Evolutionary conservation across 768 basidiomycete species (phyloP).

Genomic region (Pisolithus microcarpus): DNA sequence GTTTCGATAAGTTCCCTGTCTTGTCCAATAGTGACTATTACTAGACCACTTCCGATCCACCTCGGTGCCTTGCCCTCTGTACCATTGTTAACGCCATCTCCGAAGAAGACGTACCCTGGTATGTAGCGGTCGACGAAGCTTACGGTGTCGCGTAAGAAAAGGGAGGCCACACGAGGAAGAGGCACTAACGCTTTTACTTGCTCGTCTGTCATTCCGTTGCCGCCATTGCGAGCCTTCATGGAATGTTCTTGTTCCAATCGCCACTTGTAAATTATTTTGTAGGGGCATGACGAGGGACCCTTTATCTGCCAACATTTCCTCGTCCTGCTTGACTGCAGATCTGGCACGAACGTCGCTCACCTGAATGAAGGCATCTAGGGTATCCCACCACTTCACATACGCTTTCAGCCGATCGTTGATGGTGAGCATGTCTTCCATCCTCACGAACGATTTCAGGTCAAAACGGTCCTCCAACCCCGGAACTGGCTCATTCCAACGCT

Average conservation of each 20-base stretch:
- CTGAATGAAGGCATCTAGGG: conserved; percentile 72
- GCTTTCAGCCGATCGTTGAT: conserved; percentile 55
- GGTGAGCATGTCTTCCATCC: conserved; percentile 48
- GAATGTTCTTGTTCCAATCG: conserved; percentile 81
- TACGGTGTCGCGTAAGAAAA: conserved; percentile 1
- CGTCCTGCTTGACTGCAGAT: conserved; percentile 2
- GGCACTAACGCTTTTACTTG: conserved; percentile 49
- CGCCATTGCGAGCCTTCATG: conserved; percentile 83
- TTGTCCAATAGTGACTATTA: conserved; percentile 49
- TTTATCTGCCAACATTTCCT: conserved; percentile 27
- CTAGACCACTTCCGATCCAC: conserved; percentile 48
- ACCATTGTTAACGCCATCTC: conserved; percentile 44
- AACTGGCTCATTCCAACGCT: conserved; percentile 39
- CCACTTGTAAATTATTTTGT: conserved; percentile 75
- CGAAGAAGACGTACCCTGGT: conserved; percentile 87
- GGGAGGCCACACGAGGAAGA: conserved; percentile 3
- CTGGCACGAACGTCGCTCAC: conserved; percentile 30
- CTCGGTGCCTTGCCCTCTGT: conserved; percentile 13
- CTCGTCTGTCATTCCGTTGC: conserved; percentile 81
- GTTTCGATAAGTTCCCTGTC: conserved; percentile 40
- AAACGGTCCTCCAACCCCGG: conserved; percentile 23
- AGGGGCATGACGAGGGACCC: conserved; percentile 29
- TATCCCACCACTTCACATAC: conserved; percentile 64
- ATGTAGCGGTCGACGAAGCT: conserved; percentile 93
- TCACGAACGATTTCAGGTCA: conserved; percentile 30